Evolutionary conservation across 345 rosid species (phyloP), one percentile per base, ranked within the genome.

Genomic region (Euphorbia pulcherrima): DNA sequence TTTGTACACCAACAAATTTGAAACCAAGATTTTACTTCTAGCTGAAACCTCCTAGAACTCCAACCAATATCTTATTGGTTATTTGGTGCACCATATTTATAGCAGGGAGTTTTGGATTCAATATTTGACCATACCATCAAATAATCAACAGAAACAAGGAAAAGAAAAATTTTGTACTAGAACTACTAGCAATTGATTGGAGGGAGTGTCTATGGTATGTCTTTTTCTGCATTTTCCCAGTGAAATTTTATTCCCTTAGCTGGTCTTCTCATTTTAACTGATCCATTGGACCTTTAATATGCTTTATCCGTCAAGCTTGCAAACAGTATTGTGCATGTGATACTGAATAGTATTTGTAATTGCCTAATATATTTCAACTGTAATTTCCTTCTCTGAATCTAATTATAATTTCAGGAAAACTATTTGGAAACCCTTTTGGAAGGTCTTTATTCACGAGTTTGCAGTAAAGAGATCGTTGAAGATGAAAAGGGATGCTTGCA

Each of bases 401-500:
- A 48, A 71, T 78, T 52, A 46, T 53, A 58, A 62, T 75, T 58
- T 60, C 83, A 92, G 98, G 92, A 81, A 76, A 74, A 66, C 70
- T 86, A 81, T 77, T 70, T 90, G 79, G 64, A 72, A 67, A 67
- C 65, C 69, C 79, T 90, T 80, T 75, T 92, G 72, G 87, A 85
- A 77, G 83, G 81, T 48, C 69, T 87, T 63, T 83, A 80, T 71
- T 74, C 72, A 67, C 77, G 82, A 72, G 81, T 81, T 63, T 65
- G 67, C 30, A 68, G 72, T 67, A 78, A 81, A 72, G 90, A 78
- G 72, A 79, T 87, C 35, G 74, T 71, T 67, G 96, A 88, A 69
- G 86, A 87, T 79, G 97, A 87, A 73, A 83, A 86, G 58, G 82
- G 67, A 67, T 79, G 80, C 77, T 73, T 92, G 89, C 89, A 90